Conservation (phyloP, 2,329 filamentous ascomycete genomes). For the Fusarium sp. region DNA sequence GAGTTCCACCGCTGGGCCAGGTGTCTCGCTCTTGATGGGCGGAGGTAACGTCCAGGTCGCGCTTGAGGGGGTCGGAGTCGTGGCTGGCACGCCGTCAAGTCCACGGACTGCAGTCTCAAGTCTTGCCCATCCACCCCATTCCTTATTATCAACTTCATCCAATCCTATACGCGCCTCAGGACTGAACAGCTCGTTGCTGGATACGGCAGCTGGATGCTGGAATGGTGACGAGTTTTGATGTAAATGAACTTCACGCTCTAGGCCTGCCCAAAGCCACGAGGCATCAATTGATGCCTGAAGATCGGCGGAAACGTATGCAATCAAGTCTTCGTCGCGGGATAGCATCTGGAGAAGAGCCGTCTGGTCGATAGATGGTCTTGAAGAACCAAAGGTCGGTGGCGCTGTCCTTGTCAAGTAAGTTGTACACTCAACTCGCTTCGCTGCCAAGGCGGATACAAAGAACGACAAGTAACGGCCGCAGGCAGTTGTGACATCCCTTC, state of each 20-base stretch:
- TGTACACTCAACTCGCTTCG: conserved; percentile 61
- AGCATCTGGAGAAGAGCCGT: conserved; percentile 48
- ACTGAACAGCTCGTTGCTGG: conserved; percentile 56
- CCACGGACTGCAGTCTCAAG: conserved; percentile 65
- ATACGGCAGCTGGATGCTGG: conserved; percentile 33
- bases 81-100: conserved; percentile 42
- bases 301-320: conserved; percentile 88
- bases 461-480: conserved; percentile 87
- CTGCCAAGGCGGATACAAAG: conserved; percentile 76
- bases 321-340: conserved; percentile 81
- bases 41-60: conserved; percentile 50
- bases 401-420: conserved; percentile 51
- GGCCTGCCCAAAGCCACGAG: conserved; percentile 84
- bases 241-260: conserved; percentile 60
- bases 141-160: conserved; percentile 66
- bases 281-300: conserved; percentile 81
- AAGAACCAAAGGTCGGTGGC: conserved; percentile 47
- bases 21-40: conserved; percentile 52
- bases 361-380: conserved; percentile 48
- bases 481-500: conserved; percentile 76
- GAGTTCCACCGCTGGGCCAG: conserved; percentile 42
- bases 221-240: conserved; percentile 36
- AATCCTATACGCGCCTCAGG: conserved; percentile 63
- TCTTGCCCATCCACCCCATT: conserved; percentile 85
- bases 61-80: conserved; percentile 48